Conservation (phyloP, 768 basidiomycete species). For the Rhodotorula kratochvilovae region DNA sequence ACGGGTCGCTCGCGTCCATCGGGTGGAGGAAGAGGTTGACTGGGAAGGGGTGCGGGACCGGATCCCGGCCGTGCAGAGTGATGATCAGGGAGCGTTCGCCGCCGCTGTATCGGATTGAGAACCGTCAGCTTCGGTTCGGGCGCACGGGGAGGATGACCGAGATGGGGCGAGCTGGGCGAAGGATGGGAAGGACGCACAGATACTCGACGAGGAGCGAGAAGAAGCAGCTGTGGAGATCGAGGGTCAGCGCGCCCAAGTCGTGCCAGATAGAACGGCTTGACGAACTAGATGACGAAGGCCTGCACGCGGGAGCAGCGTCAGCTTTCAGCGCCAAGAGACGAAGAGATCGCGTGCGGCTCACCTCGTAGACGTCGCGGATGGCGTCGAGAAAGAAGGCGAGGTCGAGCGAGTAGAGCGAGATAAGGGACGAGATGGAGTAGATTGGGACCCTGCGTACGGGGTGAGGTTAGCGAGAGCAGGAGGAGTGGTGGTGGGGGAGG, state of each 20-base stretch:
- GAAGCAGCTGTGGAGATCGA: constrained; percentile 56
- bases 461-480: background rate
- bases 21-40: constrained; percentile 74
- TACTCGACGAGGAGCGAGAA: constrained; percentile 75
- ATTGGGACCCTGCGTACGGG: constrained; percentile 57
- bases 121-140: constrained; percentile 39
- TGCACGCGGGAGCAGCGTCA: constrained; percentile 43
- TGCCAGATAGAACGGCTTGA: too few relatives aligned
- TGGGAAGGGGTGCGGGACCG: constrained; percentile 82
- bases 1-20: constrained; percentile 89
- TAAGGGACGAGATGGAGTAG: constrained; percentile 83
- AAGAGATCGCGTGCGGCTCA: constrained; percentile 46
- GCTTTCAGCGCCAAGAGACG: background rate
- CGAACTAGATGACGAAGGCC: constrained; percentile 82
- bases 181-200: constrained; percentile 47
- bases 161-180: background rate
- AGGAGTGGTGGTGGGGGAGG: background rate
- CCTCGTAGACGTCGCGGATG: constrained; percentile 93
- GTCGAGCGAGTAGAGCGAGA: constrained; percentile 87
- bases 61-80: constrained; percentile 80
- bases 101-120: constrained; percentile 53
- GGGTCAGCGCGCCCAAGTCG: too few relatives aligned
- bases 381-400: constrained; percentile 95
- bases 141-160: too few relatives aligned
- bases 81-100: constrained; percentile 92